Evolutionary conservation across 495 filamentous ascomycete species (phyloP).

Genomic region (Copromyces sp.): DNA sequence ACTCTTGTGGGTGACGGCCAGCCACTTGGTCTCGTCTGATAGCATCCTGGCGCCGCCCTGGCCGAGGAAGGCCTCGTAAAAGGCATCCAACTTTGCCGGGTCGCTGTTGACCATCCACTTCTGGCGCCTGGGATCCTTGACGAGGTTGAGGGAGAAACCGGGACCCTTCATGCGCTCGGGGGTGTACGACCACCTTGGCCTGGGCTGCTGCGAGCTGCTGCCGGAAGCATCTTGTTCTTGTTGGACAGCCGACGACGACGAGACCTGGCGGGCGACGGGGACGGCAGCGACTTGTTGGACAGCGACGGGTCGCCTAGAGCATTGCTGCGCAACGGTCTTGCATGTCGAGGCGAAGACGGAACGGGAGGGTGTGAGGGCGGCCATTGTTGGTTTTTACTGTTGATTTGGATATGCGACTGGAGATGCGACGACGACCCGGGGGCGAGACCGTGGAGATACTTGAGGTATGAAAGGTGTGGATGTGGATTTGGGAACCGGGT

Average conservation of each 20-base stretch:
- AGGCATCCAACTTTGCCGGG: conserved; percentile 57
- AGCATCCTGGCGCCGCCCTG: conserved; percentile 57
- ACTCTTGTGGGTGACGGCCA: conserved; percentile 95
- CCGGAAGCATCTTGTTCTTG: background rate
- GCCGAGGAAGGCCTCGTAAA: conserved; percentile 66
- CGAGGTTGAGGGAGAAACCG: conserved; percentile 43
- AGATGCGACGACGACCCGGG: background rate
- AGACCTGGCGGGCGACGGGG: conserved; percentile 11
- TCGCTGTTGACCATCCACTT: conserved; percentile 64
- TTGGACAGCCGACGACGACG: conserved; percentile 8
- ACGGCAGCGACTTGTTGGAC: conserved; percentile 2
- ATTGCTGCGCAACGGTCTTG: conserved; percentile 7
- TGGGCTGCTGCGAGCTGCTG: conserved; percentile 1
- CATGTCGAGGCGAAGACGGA: conserved; percentile 17
- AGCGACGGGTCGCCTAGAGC: conserved; percentile 8
- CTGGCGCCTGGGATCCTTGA: conserved; percentile 34
- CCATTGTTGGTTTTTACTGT: conserved; percentile 11
- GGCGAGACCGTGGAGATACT: background rate
- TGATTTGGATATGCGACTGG: background rate
- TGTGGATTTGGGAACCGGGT: background rate
- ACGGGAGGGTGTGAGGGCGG: conserved; percentile 17
- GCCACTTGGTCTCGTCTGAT: conserved; percentile 88
- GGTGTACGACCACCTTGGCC: conserved; percentile 74
- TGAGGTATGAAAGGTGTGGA: background rate
- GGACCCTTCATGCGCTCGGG: conserved; percentile 68